Evolutionary conservation across 2,329 filamentous ascomycete genomes (phyloP), one percentile per base, ranked within the genome.

Genomic region (Sporothrix schenckii): DNA sequence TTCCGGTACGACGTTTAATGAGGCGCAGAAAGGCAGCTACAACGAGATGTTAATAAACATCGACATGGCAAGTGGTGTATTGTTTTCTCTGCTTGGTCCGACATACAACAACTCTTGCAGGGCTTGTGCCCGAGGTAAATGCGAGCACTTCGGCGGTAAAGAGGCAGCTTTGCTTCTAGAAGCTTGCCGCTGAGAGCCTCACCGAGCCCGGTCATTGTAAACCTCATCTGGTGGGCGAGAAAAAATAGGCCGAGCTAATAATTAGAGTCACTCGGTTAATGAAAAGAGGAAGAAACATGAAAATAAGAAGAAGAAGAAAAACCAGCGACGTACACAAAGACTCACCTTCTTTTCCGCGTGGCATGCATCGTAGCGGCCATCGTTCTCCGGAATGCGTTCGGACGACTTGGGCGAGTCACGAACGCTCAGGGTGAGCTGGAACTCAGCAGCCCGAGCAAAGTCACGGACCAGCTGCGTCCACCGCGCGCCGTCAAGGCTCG

Each of bases 331-430:
- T 7, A 47, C 30, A 19, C 1, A 47, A 14, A 30, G 41, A 13
- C 50, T 34, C 11, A 73, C 73, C 67, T 73, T 74, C 24, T 74
- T 74, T 44, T 74, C 73, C 0, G 70, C 69, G 6, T 74, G 73
- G 52, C 73, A 74, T 0, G 73, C 72, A 1, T 39, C 11, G 7
- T 70, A 74, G 0, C 69, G 68, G 11, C 72, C 72, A 3, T 68
- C 56, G 27, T 74, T 73, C 5, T 47, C 52, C 1, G 47, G 4
- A 14, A 69, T 24, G 21, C 61, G 24, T n/a, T 52, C 68, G 21
- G 50, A 27, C 2, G 70, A 68, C 16, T 66, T 66, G 5, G 71
- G 71, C 0, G 72, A 71, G 16, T 74, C 73, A 0, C 72, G 68
- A 14, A 70, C 54, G n/a, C 63, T 68, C 7, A 53, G 0, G 1